Evolutionary conservation across 768 basidiomycete species (phyloP), one percentile per base, ranked within the genome.

Genomic region (Suillus brevipes): DNA sequence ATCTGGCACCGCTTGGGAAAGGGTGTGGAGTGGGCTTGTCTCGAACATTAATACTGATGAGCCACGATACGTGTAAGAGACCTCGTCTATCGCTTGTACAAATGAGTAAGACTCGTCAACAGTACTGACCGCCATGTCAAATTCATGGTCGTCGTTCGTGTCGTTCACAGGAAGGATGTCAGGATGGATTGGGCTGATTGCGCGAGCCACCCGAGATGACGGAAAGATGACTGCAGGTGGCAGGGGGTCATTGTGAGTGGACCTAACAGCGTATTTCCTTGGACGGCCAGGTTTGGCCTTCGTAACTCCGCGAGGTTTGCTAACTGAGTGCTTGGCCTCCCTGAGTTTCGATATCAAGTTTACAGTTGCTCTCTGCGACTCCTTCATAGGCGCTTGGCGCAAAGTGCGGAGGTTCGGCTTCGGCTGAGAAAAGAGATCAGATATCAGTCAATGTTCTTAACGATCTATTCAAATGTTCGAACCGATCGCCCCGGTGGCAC

Each of bases 381-480:
- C 65, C 55, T 68, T 73, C 9, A 64, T 25, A 25, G 72, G 69
- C 23, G 66, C 68, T 59, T 78, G 77, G 64, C 75, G 67, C 45
- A 74, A 25, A 23, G 72, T 74, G 16, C 75, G 75, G 67, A 77
- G 71, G 62, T 71, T 77, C 47, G 77, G 74, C 74, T 72, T 77
- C 55, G 77, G 77, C 75, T 76, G 53, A 37, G 36, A 8, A 12
- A 53, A 58, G 25, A 57, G 61, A 69, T 40, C 38, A 12, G 16
- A 59, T 28, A 37, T 56, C 25, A 74, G 69, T 52, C 10, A 20
- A 20, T 60, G 52, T 57, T 53, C 60, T 47, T 63, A 60, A 66
- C 63, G 65, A 28, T 65, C 34, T 36, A 59, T 20, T 43, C 64
- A 59, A 43, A 58, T 37, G 58, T 25, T 25, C 38, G 40, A 58